Evolutionary conservation across 202 grass and related monocot species (phyloP).

Genomic region (Saccharum hybrid): DNA sequence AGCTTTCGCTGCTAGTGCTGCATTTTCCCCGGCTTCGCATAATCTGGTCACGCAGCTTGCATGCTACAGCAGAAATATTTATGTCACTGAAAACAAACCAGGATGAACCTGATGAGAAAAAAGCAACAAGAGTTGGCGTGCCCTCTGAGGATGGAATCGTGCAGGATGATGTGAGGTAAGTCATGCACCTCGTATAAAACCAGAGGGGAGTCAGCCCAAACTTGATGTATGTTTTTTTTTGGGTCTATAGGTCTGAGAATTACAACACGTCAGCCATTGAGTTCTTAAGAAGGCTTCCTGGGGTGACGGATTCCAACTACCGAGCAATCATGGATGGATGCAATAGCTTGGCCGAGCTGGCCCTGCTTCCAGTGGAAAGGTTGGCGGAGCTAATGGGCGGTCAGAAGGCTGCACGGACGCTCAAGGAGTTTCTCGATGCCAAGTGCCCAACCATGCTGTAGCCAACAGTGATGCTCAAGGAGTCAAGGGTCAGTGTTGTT

Average conservation of each 20-base stretch:
- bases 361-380: conserved; percentile 73
- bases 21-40: conserved; percentile 95
- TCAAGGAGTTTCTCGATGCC: conserved; percentile 94
- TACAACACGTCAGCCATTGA: conserved; percentile 95
- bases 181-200: not conserved
- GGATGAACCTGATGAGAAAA: conserved; percentile 96
- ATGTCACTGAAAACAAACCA: conserved; percentile 90
- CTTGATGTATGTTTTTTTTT: not conserved
- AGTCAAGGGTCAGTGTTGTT: not conserved
- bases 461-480: not conserved
- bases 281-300: conserved; percentile 89
- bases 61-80: conserved; percentile 90
- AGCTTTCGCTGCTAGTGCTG: conserved; percentile 81
- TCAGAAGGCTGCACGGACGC: conserved; percentile 78
- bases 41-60: conserved; percentile 89
- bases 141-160: conserved; percentile 82
- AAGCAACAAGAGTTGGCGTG: conserved; percentile 88
- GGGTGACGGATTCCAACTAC: conserved; percentile 91
- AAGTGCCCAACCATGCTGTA: conserved; percentile 85
- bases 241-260: conserved; percentile 70
- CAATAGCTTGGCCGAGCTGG: conserved; percentile 80
- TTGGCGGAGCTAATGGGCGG: conserved; percentile 76
- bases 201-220: not conserved
- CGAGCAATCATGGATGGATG: conserved; percentile 84
- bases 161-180: conserved; percentile 86